These are phyloP conservation scores for Potentilla sterilis DNA, from an alignment of 306 rosid species.

Conservation along the genomic window DNA sequence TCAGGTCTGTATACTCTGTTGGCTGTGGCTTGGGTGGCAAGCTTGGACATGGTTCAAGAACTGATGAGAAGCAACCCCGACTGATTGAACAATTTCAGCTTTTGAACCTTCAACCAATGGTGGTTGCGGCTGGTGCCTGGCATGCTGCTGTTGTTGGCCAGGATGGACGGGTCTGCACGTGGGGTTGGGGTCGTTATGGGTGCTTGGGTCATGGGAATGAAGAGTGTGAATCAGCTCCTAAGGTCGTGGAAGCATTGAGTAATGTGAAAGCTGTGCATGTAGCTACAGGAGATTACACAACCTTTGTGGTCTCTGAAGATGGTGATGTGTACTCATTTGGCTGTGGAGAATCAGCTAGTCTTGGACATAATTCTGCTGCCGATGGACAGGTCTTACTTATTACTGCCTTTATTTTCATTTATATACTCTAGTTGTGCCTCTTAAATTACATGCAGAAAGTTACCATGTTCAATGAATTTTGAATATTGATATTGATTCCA, in stretches of 20 bases:
- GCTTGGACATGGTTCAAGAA: slow-evolving; percentile 85
- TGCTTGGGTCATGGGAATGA: slow-evolving; percentile 96
- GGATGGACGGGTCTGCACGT: slow-evolving; percentile 94
- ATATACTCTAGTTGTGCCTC: slow-evolving; percentile 4
- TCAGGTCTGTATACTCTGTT: slow-evolving; percentile 92
- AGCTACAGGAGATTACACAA: slow-evolving; percentile 95
- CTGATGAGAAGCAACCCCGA: slow-evolving; percentile 81
- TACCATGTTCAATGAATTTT: neutral
- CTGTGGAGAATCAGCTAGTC: slow-evolving; percentile 93
- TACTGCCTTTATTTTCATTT: slow-evolving; percentile 13
- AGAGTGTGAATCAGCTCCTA: slow-evolving; percentile 82
- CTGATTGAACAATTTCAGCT: slow-evolving; percentile 64
- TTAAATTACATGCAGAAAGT: neutral
- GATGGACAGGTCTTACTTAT: slow-evolving; percentile 64
- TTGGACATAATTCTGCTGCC: slow-evolving; percentile 59
- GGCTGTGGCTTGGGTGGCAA: slow-evolving; percentile 99
- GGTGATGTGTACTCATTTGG: slow-evolving; percentile 95
- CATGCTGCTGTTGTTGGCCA: slow-evolving; percentile 95
- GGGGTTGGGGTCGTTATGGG: slow-evolving; percentile 99
- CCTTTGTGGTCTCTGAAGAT: slow-evolving; percentile 73
- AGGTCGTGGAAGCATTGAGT: slow-evolving; percentile 75
- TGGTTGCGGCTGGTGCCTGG: slow-evolving; percentile 97
- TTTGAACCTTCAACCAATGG: slow-evolving; percentile 80
- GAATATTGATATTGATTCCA: neutral
- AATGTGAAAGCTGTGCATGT: slow-evolving; percentile 77